Conservation (phyloP, 2,329 filamentous ascomycete genomes). For the Berkeleyomyces basicola region DNA sequence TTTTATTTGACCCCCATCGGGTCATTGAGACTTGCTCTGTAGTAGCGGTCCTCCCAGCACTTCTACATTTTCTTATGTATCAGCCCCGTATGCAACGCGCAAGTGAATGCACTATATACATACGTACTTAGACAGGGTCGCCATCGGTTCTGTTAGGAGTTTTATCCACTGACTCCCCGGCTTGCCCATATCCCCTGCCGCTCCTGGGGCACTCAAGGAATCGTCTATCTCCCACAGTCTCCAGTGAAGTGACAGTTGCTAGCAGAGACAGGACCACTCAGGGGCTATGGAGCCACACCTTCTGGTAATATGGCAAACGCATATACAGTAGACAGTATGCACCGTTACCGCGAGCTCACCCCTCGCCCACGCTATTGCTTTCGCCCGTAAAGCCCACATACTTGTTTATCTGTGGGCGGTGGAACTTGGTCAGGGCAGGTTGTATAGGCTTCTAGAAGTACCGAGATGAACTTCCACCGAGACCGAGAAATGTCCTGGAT, state of each 20-base stretch:
- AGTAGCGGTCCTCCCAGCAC: background rate
- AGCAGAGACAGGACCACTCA: background rate
- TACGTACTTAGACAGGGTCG: background rate
- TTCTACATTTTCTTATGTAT: background rate
- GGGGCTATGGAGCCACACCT: background rate
- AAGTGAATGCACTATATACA: background rate
- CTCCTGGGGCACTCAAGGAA: no score
- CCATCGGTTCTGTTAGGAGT: background rate
- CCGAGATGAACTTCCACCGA: background rate
- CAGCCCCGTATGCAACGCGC: background rate
- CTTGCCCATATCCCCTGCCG: background rate
- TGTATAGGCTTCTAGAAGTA: background rate
- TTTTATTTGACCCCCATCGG: background rate
- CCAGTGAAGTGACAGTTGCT: background rate
- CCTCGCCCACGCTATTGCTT: background rate
- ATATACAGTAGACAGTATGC: background rate
- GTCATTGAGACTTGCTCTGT: no score
- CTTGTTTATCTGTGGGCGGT: background rate
- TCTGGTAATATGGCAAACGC: background rate
- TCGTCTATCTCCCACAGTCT: background rate
- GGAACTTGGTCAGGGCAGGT: background rate
- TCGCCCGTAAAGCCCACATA: background rate
- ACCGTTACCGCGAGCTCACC: background rate
- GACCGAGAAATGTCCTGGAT: background rate
- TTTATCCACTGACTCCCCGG: background rate